phyloP scores from a whole-genome alignment of 176 grass and related monocot species.

The Leersia perrieri region DNA sequence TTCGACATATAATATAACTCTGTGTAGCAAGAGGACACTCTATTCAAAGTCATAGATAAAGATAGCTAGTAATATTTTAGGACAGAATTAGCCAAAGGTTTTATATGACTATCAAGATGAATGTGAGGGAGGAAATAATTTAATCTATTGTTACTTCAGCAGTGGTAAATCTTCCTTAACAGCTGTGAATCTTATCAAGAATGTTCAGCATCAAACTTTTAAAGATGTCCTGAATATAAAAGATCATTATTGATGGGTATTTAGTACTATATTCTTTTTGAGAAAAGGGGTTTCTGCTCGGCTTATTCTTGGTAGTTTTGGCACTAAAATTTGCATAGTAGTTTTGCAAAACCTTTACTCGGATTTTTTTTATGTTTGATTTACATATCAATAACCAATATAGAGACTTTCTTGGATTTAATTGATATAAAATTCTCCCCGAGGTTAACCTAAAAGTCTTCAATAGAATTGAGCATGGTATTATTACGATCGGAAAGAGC shows the following conservation, averaged over 20 bases:
- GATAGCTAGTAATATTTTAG: too few species aligned
- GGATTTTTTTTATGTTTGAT: too few species aligned
- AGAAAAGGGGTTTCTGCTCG: neutral
- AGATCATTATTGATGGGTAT: neutral
- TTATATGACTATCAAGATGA: neutral
- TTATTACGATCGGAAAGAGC: neutral
- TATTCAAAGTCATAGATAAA: too few species aligned
- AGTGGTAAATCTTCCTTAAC: neutral
- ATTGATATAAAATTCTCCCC: neutral
- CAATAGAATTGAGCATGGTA: neutral
- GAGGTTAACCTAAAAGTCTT: neutral
- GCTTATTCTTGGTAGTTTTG: neutral
- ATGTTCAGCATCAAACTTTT: neutral
- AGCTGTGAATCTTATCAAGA: constrained; percentile 22
- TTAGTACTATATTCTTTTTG: too few species aligned
- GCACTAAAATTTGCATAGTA: neutral
- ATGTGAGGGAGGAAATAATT: neutral
- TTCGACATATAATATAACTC: neutral
- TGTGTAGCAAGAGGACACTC: constrained; percentile 5
- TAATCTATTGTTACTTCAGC: neutral
- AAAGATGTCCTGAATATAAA: neutral
- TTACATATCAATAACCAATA: neutral
- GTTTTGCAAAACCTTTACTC: neutral
- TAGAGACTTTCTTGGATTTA: neutral
- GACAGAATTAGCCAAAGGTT: too few species aligned